Percentiles rank a stretch among this genome's conserved stretches.
phyloP scores from a whole-genome alignment of 2,329 filamentous ascomycete species.

The Paramyrothecium roridum region DNA sequence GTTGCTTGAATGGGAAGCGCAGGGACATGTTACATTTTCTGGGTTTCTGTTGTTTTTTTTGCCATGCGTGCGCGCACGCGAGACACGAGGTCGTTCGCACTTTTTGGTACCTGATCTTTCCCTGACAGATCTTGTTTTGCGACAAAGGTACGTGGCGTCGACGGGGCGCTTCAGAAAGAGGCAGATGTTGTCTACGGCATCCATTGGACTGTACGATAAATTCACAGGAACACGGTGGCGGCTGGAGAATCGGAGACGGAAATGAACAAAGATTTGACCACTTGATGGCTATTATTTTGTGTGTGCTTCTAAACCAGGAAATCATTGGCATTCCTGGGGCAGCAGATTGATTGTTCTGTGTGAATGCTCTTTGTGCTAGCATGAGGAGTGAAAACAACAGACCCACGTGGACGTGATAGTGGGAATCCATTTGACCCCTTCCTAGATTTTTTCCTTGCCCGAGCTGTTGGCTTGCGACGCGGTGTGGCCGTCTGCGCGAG shows the following conservation, averaged over 20 bases:
- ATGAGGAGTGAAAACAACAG: no score
- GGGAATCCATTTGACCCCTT: no score
- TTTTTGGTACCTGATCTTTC: slow-evolving; percentile 12
- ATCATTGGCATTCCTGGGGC: no score
- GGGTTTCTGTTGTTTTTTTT: slow-evolving; percentile 11
- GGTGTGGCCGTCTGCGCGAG: neutral
- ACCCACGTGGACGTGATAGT: no score
- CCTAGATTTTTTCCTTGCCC: neutral
- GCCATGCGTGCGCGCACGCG: slow-evolving; percentile 13
- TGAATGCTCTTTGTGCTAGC: no score
- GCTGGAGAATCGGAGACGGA: neutral
- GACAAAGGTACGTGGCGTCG: slow-evolving; percentile 7
- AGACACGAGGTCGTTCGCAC: slow-evolving; percentile 10
- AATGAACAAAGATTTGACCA: neutral
- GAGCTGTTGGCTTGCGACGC: neutral
- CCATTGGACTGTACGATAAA: neutral
- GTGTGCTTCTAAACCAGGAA: neutral
- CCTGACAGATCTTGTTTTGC: slow-evolving; percentile 14
- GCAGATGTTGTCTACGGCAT: slow-evolving; percentile 4
- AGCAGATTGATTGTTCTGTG: no score
- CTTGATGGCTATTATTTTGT: no score
- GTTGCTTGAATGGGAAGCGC: slow-evolving; percentile 16
- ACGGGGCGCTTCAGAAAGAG: slow-evolving; percentile 12
- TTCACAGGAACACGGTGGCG: neutral
- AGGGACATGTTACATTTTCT: neutral